Conservation (phyloP, 164 flowering plant genomes). For the Annona squamosa region DNA sequence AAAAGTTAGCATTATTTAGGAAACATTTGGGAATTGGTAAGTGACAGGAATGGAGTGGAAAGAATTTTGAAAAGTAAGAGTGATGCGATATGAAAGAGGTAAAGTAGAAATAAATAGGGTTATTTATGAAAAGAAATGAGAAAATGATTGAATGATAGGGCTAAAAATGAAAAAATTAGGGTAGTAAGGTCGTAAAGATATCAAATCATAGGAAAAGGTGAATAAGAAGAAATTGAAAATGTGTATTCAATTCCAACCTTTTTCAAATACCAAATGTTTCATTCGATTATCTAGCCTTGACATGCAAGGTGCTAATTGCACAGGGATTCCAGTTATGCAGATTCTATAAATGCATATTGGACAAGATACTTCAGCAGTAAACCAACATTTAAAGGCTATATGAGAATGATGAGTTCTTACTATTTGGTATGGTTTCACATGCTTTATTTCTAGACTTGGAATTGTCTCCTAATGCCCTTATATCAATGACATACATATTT, state of each 20-base stretch:
- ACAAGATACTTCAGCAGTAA: conserved; percentile 93
- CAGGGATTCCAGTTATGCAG: conserved; percentile 65
- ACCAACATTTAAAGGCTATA: conserved; percentile 80
- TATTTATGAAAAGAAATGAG: too few relatives aligned
- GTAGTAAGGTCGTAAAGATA: too few relatives aligned
- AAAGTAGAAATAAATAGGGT: too few relatives aligned
- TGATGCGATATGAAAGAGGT: too few relatives aligned
- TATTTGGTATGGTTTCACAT: conserved; percentile 49
- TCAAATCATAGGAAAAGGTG: too few relatives aligned
- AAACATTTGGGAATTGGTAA: background rate
- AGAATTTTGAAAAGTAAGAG: too few relatives aligned
- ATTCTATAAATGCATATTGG: conserved; percentile 80
- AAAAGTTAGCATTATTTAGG: background rate
- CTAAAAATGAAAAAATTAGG: too few relatives aligned
- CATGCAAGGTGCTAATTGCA: background rate
- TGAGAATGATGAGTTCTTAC: conserved; percentile 79
- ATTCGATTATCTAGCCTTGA: background rate
- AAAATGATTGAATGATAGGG: too few relatives aligned
- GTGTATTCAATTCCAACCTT: background rate
- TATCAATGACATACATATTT: background rate
- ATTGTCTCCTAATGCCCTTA: background rate
- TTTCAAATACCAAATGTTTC: too few relatives aligned
- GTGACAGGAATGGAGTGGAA: background rate
- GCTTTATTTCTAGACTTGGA: background rate
- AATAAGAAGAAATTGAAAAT: too few relatives aligned